These are phyloP conservation scores for Penicillium sp. DNA, from an alignment of 2,329 filamentous ascomycete species.

Conservation along the genomic window DNA sequence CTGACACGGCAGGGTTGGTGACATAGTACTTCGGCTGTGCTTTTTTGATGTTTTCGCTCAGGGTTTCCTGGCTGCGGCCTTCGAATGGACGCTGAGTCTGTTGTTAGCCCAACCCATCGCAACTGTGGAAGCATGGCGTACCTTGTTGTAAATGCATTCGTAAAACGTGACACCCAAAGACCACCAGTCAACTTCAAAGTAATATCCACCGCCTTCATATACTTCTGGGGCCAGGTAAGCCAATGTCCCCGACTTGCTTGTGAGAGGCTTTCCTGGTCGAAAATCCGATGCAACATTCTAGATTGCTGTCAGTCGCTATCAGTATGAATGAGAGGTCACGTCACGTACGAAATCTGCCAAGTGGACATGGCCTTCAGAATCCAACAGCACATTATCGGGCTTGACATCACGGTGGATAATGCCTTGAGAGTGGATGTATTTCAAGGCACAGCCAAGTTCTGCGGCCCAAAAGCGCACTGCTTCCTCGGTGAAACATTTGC, in stretches of 20 bases:
- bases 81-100: conserved; percentile 78
- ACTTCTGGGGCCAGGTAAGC: conserved; percentile 96
- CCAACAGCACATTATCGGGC: conserved; percentile 85
- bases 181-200: conserved; percentile 95
- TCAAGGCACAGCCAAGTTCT: conserved; percentile 85
- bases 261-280: conserved; percentile 74
- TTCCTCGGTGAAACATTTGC: conserved; percentile 97
- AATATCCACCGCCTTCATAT: conserved; percentile 86
- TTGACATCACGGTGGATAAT: conserved; percentile 92
- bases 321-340: not conserved
- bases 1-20: conserved; percentile 84
- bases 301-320: not conserved
- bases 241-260: conserved; percentile 94
- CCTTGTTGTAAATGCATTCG: conserved; percentile 99
- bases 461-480: conserved; percentile 97
- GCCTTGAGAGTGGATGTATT: conserved; percentile 80
- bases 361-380: conserved; percentile 90
- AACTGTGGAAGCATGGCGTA: conserved; percentile 32
- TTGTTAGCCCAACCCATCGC: conserved; percentile 30
- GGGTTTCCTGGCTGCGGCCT: conserved; percentile 76
- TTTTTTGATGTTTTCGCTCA: conserved; percentile 77
- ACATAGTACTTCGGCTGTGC: conserved; percentile 86
- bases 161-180: conserved; percentile 97
- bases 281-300: conserved; percentile 97
- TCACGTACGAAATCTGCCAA: conserved; percentile 88